These are phyloP conservation scores for Nicotiana undulata DNA, from an alignment of 257 asterid species.

Conservation along the genomic window DNA sequence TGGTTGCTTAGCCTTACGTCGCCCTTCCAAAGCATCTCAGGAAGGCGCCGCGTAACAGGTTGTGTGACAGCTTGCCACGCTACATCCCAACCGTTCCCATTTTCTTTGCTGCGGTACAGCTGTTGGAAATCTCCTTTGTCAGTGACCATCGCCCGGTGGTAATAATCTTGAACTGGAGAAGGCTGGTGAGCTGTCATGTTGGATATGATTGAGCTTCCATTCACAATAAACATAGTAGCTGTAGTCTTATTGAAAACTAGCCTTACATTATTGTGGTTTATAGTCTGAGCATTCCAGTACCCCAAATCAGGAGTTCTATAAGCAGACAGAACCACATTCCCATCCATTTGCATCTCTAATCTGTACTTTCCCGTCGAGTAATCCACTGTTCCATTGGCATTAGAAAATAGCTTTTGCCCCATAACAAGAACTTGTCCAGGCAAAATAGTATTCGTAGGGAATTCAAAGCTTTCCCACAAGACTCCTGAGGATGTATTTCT, in stretches of 20 bases:
- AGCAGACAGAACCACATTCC: slow-evolving; percentile 1
- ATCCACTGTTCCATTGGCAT: background rate
- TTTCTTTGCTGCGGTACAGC: background rate
- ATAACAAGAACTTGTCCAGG: slow-evolving; percentile 1
- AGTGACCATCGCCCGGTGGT: slow-evolving; percentile 2
- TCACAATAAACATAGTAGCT: background rate
- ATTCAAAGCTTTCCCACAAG: slow-evolving; percentile 25
- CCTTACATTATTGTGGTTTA: background rate
- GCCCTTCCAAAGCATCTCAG: no score
- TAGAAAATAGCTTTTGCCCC: slow-evolving; percentile 3
- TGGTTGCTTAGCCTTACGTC: no score
- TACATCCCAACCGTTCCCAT: background rate
- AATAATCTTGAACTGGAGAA: background rate
- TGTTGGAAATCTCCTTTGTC: slow-evolving; percentile 3
- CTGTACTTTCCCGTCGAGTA: slow-evolving; percentile 4
- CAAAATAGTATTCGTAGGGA: slow-evolving; percentile 23
- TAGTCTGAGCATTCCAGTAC: background rate
- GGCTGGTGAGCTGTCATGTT: background rate
- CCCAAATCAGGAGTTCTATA: background rate
- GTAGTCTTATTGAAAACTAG: background rate
- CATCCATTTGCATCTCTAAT: background rate
- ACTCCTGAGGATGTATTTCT: background rate
- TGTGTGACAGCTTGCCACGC: background rate
- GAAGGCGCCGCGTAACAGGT: no score
- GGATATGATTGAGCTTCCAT: background rate